phyloP scores from a whole-genome alignment of 1,284 basidiomycete species.

The Ustilago bromivora region DNA sequence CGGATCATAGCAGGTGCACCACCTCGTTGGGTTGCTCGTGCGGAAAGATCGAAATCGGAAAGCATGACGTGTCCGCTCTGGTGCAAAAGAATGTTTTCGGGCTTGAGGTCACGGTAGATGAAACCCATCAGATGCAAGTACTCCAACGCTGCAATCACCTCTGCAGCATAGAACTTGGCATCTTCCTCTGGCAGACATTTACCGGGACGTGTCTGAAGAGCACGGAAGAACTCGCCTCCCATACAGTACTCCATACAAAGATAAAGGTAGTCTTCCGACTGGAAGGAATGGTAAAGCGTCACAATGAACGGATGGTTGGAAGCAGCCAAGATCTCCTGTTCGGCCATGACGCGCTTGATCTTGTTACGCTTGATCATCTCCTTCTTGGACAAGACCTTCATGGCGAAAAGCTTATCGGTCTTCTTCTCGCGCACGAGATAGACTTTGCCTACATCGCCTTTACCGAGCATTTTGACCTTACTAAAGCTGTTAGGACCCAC shows the following conservation, averaged over 20 bases:
- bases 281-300: conserved; percentile 69
- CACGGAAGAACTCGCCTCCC: conserved; percentile 99
- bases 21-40: conserved; percentile 81
- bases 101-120: conserved; percentile 86
- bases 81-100: conserved; percentile 97
- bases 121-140: conserved; percentile 99
- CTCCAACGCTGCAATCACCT: conserved; percentile 93
- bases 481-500: conserved; percentile 66
- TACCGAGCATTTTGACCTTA: conserved; percentile 69
- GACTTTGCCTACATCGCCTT: conserved; percentile 69
- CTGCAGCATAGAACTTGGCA: conserved; percentile 96
- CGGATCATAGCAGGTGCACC: conserved; percentile 91
- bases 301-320: conserved; percentile 70
- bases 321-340: conserved; percentile 66
- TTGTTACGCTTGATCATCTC: conserved; percentile 70
- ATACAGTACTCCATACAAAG: conserved; percentile 82
- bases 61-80: conserved; percentile 98
- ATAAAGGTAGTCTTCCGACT: conserved; percentile 68
- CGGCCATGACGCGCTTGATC: conserved; percentile 68
- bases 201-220: conserved; percentile 82
- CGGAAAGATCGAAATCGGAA: conserved; percentile 98
- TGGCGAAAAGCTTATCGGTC: conserved; percentile 64
- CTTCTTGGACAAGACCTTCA: conserved; percentile 69
- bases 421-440: conserved; percentile 67
- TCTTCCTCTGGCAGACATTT: conserved; percentile 96